phyloP scores from a whole-genome alignment of 2,329 filamentous ascomycete genomes.

The Uncinocarpus reesii region DNA sequence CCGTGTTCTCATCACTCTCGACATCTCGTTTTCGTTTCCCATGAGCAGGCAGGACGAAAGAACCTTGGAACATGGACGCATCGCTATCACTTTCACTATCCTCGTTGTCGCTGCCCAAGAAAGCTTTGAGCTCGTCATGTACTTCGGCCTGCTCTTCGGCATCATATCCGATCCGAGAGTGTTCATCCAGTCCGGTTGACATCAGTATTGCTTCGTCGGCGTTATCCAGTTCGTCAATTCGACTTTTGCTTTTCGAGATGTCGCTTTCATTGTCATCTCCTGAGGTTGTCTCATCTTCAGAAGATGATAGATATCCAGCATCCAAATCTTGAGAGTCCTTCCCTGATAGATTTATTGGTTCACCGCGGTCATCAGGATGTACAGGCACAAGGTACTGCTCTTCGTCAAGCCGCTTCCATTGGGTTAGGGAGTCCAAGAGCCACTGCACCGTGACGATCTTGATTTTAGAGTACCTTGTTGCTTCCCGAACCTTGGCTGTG shows the following conservation, averaged over 20 bases:
- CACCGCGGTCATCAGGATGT: conserved; percentile 54
- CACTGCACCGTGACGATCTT: conserved; percentile 88
- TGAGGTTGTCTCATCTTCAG: conserved; percentile 20
- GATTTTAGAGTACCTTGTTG: conserved; percentile 65
- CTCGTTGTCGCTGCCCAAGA: conserved; percentile 42
- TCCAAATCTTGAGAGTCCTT: conserved; percentile 17
- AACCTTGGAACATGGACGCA: conserved; percentile 36
- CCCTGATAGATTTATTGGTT: conserved; percentile 25
- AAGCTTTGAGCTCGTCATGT: conserved; percentile 66
- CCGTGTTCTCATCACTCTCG: conserved; percentile 21
- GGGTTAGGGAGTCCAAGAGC: conserved; percentile 73
- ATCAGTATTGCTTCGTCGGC: conserved; percentile 42
- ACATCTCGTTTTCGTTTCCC: conserved; percentile 33
- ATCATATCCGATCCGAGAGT: conserved; percentile 46
- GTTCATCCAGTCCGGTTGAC: conserved; percentile 42
- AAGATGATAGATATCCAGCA: conserved; percentile 12
- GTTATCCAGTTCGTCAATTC: conserved; percentile 29
- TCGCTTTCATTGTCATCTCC: conserved; percentile 25
- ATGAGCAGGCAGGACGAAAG: conserved; percentile 17
- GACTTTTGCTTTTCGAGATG: conserved; percentile 31
- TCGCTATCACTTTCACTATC: conserved; percentile 27
- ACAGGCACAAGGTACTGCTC: conserved; percentile 67
- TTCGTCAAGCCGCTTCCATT: conserved; percentile 74
- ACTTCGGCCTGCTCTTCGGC: conserved; percentile 53
- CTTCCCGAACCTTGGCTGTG: conserved; percentile 84